A percentile compares a stretch with the other conserved stretches of the same genome.
Evolutionary conservation across 257 asterid species (phyloP).

Genomic region (Penstemon newberryi): DNA sequence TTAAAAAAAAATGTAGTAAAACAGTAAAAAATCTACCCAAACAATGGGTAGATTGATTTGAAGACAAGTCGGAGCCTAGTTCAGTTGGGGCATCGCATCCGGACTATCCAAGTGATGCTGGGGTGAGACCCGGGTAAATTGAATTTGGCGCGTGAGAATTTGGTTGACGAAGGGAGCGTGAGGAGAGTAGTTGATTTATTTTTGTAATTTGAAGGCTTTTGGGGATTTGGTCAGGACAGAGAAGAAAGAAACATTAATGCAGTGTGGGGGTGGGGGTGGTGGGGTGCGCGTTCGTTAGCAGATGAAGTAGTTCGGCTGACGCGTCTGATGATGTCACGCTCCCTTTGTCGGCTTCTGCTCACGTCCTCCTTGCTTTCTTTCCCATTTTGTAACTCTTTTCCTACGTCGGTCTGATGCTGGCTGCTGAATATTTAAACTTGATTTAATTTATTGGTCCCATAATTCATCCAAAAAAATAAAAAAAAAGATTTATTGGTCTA

Average conservation of each 20-base stretch:
- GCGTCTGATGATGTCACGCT: conserved; percentile 15
- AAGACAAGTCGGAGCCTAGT: too few species aligned
- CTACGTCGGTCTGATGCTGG: neutral
- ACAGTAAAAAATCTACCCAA: too few species aligned
- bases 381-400: neutral
- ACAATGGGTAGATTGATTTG: too few species aligned
- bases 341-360: conserved; percentile 20
- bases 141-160: neutral
- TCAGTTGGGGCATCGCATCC: neutral
- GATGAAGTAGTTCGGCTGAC: conserved; percentile 29
- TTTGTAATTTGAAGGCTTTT: neutral
- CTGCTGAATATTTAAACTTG: neutral
- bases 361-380: conserved; percentile 18
- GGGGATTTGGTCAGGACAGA: neutral
- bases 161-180: neutral
- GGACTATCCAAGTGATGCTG: neutral
- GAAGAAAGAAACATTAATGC: neutral
- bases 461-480: too few species aligned
- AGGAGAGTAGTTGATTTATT: neutral
- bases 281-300: conserved; percentile 17
- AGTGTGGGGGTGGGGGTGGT: neutral
- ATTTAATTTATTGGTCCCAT: neutral
- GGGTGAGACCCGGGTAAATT: neutral
- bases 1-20: too few species aligned
- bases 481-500: too few species aligned